Base-by-base conservation (phyloP, 306 rosid genomes). In the Pachyrhizus erosus region DNA sequence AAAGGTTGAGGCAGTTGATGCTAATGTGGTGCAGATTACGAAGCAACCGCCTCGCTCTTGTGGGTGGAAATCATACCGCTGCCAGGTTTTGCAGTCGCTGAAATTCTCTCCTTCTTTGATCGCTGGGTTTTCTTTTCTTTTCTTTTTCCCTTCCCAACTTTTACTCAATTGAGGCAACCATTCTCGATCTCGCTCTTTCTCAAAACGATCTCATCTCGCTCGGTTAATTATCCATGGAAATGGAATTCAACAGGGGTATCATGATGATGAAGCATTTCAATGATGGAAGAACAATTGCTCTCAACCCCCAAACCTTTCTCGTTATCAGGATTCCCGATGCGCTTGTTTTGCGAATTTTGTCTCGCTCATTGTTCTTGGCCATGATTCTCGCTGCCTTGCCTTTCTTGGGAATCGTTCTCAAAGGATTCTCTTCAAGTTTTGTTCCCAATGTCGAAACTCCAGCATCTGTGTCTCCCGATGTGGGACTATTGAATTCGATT, bases 1-100 rank as follows among this genome's bases (percentile, higher is more conserved):
- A 83, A 83, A 87, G 95, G 60, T 42, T 77, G 75, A 91, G 60
- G 54, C 81, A 82, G 48, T 67, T 93, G 79, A 80, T 87, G 83
- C 78, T 87, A 37, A 43, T 88, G 0, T 91, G 91, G 83, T 83
- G 87, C 62, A 85, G 84, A 87, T 84, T 67, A 45, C 88, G 54
- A 75, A 86, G 78, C 86, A 82, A 75, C 43, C 87, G 93, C 77
- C 83, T 86, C 0, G 86, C 94, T 68, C 92, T 93, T n/a, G 86
- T 86, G 91, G 97, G 96, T 86, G 97, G 90, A 40, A 93, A 93
- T 77, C 97, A 93, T 88, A 89, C 96, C 37, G 86, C 96, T 27
- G 77, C 96, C 75, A 87, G 96, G 70, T 93, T 91, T 68, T 91
- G 92, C 88, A 76, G 87, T 46, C 94, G 96, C 90, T 93, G 91